These are phyloP conservation scores for Plenodomus tracheiphilus DNA, from an alignment of 2,329 filamentous ascomycete genomes.

Conservation along the genomic window DNA sequence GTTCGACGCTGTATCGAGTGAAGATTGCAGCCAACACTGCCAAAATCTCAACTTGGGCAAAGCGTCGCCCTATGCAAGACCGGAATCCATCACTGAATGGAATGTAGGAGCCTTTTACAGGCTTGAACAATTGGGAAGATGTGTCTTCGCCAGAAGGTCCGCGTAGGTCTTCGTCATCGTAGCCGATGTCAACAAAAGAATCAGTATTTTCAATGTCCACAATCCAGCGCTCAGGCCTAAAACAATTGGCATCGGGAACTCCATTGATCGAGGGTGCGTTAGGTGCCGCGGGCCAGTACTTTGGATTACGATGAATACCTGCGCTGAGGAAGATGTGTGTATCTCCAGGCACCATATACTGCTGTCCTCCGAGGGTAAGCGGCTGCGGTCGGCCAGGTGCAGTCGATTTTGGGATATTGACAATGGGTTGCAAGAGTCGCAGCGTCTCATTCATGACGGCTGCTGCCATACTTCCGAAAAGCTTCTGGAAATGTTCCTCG, in stretches of 20 bases:
- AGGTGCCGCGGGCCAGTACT: conserved; percentile 65
- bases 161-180: conserved; percentile 59
- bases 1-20: conserved; percentile 66
- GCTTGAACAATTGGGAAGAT: conserved; percentile 60
- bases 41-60: conserved; percentile 61
- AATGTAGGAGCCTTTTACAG: conserved; percentile 55
- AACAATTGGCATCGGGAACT: conserved; percentile 64
- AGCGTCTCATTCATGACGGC: conserved; percentile 79
- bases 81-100: conserved; percentile 61
- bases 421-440: conserved; percentile 71
- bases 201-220: conserved; percentile 28
- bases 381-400: conserved; percentile 53
- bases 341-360: conserved; percentile 61
- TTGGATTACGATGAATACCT: conserved; percentile 68
- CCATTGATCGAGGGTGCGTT: conserved; percentile 29
- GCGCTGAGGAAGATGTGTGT: conserved; percentile 59
- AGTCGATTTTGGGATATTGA: conserved; percentile 70
- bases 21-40: conserved; percentile 58
- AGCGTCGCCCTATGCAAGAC: conserved; percentile 59
- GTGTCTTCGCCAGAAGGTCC: conserved; percentile 65
- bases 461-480: conserved; percentile 71
- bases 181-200: conserved; percentile 43
- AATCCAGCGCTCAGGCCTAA: conserved; percentile 75
- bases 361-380: conserved; percentile 62
- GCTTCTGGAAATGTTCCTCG: conserved; percentile 64